Percentiles rank a stretch among this genome's conserved stretches.
phyloP scores from a whole-genome alignment of 75 land plant genomes.

The Selaginella tamariscina region DNA sequence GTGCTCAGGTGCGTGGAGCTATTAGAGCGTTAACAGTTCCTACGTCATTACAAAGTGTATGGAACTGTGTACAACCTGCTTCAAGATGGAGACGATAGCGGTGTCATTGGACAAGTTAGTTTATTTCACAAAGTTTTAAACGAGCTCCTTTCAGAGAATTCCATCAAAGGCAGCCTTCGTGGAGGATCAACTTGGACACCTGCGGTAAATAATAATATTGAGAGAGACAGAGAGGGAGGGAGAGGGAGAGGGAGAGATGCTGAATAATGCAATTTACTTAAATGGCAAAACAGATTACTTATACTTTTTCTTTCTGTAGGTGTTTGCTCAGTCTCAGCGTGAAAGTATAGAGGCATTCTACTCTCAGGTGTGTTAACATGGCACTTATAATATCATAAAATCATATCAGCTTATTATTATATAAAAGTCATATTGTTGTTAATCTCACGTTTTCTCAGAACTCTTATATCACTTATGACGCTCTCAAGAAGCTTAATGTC shows the following conservation, averaged over 20 bases:
- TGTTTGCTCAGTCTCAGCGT: slow-evolving; percentile 90
- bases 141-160: slow-evolving; percentile 59
- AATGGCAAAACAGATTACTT: background rate
- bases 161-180: slow-evolving; percentile 74
- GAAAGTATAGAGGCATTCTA: slow-evolving; percentile 86
- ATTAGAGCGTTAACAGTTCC: slow-evolving; percentile 73
- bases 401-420: background rate
- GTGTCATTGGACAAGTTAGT: slow-evolving; percentile 44
- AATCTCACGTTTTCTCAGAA: slow-evolving; percentile 49
- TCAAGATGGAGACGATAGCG: slow-evolving; percentile 52
- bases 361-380: slow-evolving; percentile 58
- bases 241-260: background rate
- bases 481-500: slow-evolving; percentile 73
- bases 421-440: no score
- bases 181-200: slow-evolving; percentile 84
- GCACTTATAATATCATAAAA: background rate
- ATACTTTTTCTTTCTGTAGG: slow-evolving; percentile 32
- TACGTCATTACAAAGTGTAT: slow-evolving; percentile 61
- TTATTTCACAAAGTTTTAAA: slow-evolving; percentile 74
- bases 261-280: background rate
- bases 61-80: slow-evolving; percentile 68
- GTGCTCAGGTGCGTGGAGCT: slow-evolving; percentile 98
- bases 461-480: slow-evolving; percentile 76
- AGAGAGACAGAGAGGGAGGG: background rate
- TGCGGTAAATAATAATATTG: no score